Base-by-base conservation (phyloP, 1,284 basidiomycete genomes). In the Leccinum cinnamomeum region DNA sequence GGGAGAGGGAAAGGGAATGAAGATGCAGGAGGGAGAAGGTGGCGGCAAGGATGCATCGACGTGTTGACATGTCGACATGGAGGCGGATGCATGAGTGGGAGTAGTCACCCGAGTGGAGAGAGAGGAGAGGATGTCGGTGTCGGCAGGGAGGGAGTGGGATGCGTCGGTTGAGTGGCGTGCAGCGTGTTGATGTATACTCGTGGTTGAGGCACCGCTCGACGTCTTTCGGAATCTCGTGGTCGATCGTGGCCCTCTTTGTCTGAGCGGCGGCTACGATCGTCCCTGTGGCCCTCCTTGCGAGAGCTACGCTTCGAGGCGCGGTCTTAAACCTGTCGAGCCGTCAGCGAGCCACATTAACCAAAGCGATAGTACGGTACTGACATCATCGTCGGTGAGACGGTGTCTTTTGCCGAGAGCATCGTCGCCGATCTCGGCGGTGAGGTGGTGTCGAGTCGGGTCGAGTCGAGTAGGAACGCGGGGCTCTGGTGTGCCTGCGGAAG, bases 251-350 rank as follows among this genome's bases (percentile, higher is more conserved):
- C 75, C 37, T 90, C 89, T 72, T 90, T 90, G 53, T 91, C 89
- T n/a, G 81, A 78, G 51, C 89, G 82, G 35, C 88, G 83, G 65
- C 76, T 77, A 44, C 89, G 81, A 37, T 91, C 90, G 62, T 91
- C 90, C 61, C 89, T 84, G 69, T 91, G 87, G 30, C 83, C 77
- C 7, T 91, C 90, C 71, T 89, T 90, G 56, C 90, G 86, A 63
- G 89, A 88, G 60, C 84, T 83, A 35, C 90, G 86, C 72, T 92
- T 92, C 12, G 86, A 83, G 51, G 81, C 80, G 64, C 90, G 83
- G 60, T 92, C 90, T 16, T 23, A 14, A 63, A 83, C 76, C 89
- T 91, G 67, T 57, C 50, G 58, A 62, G 62, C 55, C 2, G 62
- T 70, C 55, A 74, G 62, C 30, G 53, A 62, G 63, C 53, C 59